Evolutionary conservation across 2,329 filamentous ascomycete species (phyloP).

Genomic region (Lachnellula cervina): DNA sequence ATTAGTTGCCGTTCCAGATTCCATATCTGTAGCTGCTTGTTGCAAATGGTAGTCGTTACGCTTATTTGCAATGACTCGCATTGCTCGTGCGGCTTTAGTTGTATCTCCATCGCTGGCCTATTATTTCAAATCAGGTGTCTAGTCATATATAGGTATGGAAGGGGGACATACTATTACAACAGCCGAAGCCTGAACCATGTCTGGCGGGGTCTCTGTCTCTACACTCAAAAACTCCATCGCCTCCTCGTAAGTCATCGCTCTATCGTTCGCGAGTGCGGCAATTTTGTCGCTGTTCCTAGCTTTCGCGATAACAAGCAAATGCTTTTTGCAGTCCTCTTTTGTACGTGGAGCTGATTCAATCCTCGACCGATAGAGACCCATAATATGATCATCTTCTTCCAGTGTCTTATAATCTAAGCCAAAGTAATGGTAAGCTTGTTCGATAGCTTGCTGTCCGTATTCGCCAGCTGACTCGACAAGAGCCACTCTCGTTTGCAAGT

Average conservation of each 20-base stretch:
- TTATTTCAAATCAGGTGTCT: not conserved
- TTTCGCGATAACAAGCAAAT: constrained; percentile 56
- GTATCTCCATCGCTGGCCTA: constrained; percentile 29
- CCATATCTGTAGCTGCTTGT: constrained; percentile 25
- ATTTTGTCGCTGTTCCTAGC: constrained; percentile 54
- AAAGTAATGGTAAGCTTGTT: constrained; percentile 54
- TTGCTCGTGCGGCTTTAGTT: constrained; percentile 25
- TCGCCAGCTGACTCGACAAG: constrained; percentile 54
- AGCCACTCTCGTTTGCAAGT: constrained; percentile 53
- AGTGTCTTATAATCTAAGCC: constrained; percentile 44
- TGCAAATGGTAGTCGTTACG: constrained; percentile 25
- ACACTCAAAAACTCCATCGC: constrained; percentile 57
- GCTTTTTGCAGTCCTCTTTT: constrained; percentile 51
- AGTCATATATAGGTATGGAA: not conserved
- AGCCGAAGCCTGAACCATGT: constrained; percentile 30
- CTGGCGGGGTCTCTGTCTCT: constrained; percentile 25
- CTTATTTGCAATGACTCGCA: constrained; percentile 28
- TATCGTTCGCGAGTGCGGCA: constrained; percentile 50
- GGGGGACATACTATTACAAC: constrained; percentile 26
- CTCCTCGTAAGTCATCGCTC: constrained; percentile 55
- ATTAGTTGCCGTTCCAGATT: constrained; percentile 20
- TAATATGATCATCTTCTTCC: constrained; percentile 53
- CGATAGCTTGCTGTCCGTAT: constrained; percentile 51
- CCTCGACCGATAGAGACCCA: constrained; percentile 56
- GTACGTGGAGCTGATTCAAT: constrained; percentile 49